These are phyloP conservation scores for Trichoderma semiorbis DNA, from an alignment of 2,329 filamentous ascomycete genomes.

Conservation along the genomic window DNA sequence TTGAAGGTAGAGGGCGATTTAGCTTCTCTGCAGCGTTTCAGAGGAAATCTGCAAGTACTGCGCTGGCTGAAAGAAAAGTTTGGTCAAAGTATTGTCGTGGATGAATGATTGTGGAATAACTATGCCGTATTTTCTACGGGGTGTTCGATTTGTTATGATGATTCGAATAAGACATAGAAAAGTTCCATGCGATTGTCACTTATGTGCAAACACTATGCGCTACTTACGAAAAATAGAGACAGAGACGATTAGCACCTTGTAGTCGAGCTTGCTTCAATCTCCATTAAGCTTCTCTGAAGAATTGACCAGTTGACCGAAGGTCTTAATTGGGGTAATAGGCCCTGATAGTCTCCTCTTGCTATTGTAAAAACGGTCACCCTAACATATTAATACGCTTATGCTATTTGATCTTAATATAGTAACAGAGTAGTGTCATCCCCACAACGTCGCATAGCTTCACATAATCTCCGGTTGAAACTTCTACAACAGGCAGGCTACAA, in stretches of 20 bases:
- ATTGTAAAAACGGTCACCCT: not conserved
- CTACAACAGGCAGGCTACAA: not conserved
- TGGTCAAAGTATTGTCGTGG: not conserved
- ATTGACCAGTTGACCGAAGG: not conserved
- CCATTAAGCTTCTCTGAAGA: not conserved
- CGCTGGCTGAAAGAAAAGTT: not conserved
- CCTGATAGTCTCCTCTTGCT: not conserved
- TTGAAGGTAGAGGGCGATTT: constrained; percentile 20
- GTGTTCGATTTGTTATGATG: not conserved
- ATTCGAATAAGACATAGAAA: not conserved
- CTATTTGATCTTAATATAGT: not conserved
- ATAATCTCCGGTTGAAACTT: not conserved
- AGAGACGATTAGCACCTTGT: too few relatives aligned
- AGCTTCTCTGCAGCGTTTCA: not conserved
- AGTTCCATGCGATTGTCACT: not conserved
- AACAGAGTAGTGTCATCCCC: not conserved
- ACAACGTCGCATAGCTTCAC: not conserved
- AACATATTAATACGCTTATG: not conserved
- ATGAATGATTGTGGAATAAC: not conserved
- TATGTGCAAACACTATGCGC: too few relatives aligned
- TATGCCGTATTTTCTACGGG: not conserved
- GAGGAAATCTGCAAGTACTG: not conserved
- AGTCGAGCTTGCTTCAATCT: too few relatives aligned
- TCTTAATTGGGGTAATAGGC: not conserved
- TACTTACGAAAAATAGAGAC: too few relatives aligned